phyloP scores from a whole-genome alignment of 148 eudicot species.

The Cornus kousa region DNA sequence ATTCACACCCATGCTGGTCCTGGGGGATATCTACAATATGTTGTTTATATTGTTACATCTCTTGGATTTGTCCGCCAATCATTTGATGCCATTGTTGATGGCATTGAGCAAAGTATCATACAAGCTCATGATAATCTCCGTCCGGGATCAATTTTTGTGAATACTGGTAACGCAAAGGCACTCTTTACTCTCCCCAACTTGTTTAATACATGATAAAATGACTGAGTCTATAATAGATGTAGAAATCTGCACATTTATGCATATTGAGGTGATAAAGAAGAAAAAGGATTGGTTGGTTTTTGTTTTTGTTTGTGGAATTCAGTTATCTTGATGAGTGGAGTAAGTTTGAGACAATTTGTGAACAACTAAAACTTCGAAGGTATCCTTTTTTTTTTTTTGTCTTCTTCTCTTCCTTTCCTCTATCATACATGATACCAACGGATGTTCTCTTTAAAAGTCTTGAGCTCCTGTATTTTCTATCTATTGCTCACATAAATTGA shows the following conservation, averaged over 20 bases:
- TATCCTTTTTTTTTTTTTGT: too few relatives aligned
- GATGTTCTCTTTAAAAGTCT: too few relatives aligned
- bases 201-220: neutral
- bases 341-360: too few relatives aligned
- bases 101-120: conserved; percentile 82
- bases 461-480: too few relatives aligned
- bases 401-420: too few relatives aligned
- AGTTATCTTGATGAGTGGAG: too few relatives aligned
- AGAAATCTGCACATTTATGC: neutral
- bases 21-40: conserved; percentile 93
- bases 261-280: neutral
- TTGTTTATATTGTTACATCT: conserved; percentile 86
- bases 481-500: too few relatives aligned
- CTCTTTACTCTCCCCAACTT: neutral
- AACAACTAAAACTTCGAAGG: too few relatives aligned
- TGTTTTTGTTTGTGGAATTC: too few relatives aligned
- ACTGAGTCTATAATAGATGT: neutral
- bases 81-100: conserved; percentile 85
- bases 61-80: conserved; percentile 94
- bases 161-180: conserved; percentile 50
- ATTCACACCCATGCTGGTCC: conserved; percentile 99
- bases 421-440: too few relatives aligned
- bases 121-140: conserved; percentile 85
- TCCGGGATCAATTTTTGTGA: conserved; percentile 83
- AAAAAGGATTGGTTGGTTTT: too few relatives aligned